phyloP scores from a whole-genome alignment of 768 basidiomycete genomes.

The Tulasnella sp. region DNA sequence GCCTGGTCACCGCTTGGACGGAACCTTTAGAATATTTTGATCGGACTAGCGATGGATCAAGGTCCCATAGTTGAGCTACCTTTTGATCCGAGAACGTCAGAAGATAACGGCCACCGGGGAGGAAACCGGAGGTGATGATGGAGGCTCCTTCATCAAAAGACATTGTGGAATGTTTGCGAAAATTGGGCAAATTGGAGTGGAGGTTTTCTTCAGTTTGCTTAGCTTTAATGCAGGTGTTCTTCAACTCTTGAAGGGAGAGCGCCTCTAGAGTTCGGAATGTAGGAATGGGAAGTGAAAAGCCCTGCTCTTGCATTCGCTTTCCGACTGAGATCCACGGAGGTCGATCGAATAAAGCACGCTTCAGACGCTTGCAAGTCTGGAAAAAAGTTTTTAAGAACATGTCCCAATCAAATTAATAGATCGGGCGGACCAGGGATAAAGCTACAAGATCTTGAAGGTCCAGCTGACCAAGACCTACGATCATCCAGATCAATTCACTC shows the following conservation, averaged over 20 bases:
- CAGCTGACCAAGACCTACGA: not conserved
- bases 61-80: not conserved
- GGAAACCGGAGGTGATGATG: not conserved
- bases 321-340: not conserved
- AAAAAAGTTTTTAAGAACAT: not conserved
- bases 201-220: not conserved
- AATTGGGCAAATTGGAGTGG: not conserved
- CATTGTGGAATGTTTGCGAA: not conserved
- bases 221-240: not conserved
- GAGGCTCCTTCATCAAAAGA: not conserved
- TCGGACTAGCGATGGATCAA: not conserved
- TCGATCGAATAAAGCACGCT: not conserved
- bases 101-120: not conserved
- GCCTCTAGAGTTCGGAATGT: not conserved
- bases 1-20: not conserved
- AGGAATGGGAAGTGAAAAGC: not conserved
- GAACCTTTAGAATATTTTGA: too few relatives aligned
- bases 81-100: not conserved
- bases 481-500: not conserved
- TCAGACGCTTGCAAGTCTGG: not conserved
- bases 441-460: not conserved
- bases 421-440: not conserved
- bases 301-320: not conserved
- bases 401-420: not conserved
- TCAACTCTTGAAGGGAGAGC: not conserved